Conservation (phyloP, 2,329 filamentous ascomycete genomes). For the Colletotrichum endophyticum region DNA sequence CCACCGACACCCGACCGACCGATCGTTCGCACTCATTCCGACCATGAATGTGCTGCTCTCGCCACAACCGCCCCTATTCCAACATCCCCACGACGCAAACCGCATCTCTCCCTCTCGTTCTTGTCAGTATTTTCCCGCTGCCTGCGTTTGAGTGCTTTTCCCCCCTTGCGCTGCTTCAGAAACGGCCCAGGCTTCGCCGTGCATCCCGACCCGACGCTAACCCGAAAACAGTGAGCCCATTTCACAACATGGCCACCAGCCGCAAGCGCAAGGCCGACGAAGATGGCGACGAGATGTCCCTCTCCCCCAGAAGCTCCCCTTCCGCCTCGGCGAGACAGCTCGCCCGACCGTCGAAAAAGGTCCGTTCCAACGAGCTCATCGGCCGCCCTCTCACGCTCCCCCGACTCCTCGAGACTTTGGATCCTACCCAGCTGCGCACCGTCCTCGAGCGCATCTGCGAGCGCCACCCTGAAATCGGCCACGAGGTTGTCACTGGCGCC, state of each 20-base stretch:
- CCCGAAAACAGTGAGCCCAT: constrained; percentile 35
- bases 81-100: constrained; percentile 61
- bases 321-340: constrained; percentile 74
- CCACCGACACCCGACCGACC: neutral
- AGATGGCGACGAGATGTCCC: constrained; percentile 88
- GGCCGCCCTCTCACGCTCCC: constrained; percentile 61
- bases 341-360: constrained; percentile 68
- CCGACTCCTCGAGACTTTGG: constrained; percentile 92
- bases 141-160: constrained; percentile 27
- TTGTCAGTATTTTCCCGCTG: constrained; percentile 49
- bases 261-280: constrained; percentile 88
- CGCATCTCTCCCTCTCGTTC: constrained; percentile 60
- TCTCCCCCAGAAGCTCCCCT: constrained; percentile 85
- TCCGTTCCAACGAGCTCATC: constrained; percentile 66
- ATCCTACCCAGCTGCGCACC: constrained; percentile 80
- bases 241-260: constrained; percentile 55
- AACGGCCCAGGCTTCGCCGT: neutral
- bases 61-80: constrained; percentile 63
- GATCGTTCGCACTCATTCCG: neutral
- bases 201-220: constrained; percentile 18
- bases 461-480: constrained; percentile 82
- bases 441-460: constrained; percentile 93
- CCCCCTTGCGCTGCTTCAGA: neutral
- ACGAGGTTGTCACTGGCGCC: constrained; percentile 82
- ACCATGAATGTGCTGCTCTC: constrained; percentile 69